phyloP scores from a whole-genome alignment of 2,329 filamentous ascomycete species.

The Fusarium napiforme region DNA sequence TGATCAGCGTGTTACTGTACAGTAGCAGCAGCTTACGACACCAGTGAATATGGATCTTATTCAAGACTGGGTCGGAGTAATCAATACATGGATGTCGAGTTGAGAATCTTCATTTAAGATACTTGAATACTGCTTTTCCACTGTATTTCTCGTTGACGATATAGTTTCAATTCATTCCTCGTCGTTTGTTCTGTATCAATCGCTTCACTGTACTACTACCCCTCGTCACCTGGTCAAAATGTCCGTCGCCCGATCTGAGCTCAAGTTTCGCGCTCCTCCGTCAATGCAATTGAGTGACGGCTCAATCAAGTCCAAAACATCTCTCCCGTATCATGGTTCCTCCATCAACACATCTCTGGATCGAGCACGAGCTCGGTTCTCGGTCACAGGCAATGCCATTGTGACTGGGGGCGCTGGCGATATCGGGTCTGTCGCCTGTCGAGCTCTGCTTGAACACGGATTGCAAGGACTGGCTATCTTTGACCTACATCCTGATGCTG shows the following conservation, averaged over 20 bases:
- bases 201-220: background rate
- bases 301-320: background rate
- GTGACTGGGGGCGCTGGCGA: constrained; percentile 15
- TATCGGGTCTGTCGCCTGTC: constrained; percentile 5
- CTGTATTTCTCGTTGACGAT: rapidly evolving
- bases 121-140: background rate
- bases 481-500: constrained; percentile 7
- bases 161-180: no score
- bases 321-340: rapidly evolving
- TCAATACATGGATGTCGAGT: no score
- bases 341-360: rapidly evolving
- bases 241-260: constrained; percentile 17
- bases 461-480: constrained; percentile 5
- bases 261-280: constrained; percentile 5
- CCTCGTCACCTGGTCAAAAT: background rate
- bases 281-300: constrained; percentile 24
- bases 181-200: background rate
- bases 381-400: background rate
- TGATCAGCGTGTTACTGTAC: constrained; percentile 11
- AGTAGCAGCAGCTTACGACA: background rate
- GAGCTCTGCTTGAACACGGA: constrained; percentile 16
- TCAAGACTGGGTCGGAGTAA: background rate
- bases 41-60: background rate
- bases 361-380: background rate
- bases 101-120: background rate